A percentile compares a stretch with the other conserved stretches of the same genome.
phyloP scores from a whole-genome alignment of 768 basidiomycete genomes.

The Omphalotus guepiniiformis region DNA sequence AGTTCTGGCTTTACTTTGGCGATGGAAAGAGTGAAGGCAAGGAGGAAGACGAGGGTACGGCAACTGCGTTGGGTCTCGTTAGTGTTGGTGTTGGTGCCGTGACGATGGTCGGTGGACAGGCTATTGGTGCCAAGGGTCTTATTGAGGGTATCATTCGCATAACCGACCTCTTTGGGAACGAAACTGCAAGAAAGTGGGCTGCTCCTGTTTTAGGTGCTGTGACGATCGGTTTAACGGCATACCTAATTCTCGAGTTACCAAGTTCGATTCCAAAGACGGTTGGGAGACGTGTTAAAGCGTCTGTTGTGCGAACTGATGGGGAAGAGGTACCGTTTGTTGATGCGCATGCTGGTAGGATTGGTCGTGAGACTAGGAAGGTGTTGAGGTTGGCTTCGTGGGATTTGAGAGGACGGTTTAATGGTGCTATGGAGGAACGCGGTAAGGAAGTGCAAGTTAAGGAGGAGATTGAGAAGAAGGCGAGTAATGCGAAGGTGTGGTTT shows the following conservation, averaged over 20 bases:
- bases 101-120: conserved; percentile 85
- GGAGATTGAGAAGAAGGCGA: conserved; percentile 66
- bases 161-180: conserved; percentile 76
- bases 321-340: conserved; percentile 61
- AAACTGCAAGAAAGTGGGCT: conserved; percentile 78
- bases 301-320: conserved; percentile 46
- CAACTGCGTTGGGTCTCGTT: conserved; percentile 65
- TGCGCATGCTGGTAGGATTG: conserved; percentile 63
- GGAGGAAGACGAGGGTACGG: conserved; percentile 32
- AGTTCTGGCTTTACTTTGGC: conserved; percentile 69
- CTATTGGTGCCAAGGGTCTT: conserved; percentile 67
- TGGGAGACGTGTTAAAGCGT: conserved; percentile 74
- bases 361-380: conserved; percentile 90
- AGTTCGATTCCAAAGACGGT: conserved; percentile 84
- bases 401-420: conserved; percentile 73
- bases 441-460: conserved; percentile 77
- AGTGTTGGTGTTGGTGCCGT: conserved; percentile 81
- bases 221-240: conserved; percentile 68
- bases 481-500: conserved; percentile 73
- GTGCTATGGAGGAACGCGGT: conserved; percentile 73
- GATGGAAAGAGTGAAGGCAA: conserved; percentile 32
- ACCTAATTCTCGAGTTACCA: conserved; percentile 85
- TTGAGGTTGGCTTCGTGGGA: conserved; percentile 90
- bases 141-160: conserved; percentile 77
- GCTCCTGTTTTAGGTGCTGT: conserved; percentile 80